These are phyloP conservation scores for Hanseniaspora hatyaiensis DNA, from an alignment of 805 yeast genomes.

Conservation along the genomic window DNA sequence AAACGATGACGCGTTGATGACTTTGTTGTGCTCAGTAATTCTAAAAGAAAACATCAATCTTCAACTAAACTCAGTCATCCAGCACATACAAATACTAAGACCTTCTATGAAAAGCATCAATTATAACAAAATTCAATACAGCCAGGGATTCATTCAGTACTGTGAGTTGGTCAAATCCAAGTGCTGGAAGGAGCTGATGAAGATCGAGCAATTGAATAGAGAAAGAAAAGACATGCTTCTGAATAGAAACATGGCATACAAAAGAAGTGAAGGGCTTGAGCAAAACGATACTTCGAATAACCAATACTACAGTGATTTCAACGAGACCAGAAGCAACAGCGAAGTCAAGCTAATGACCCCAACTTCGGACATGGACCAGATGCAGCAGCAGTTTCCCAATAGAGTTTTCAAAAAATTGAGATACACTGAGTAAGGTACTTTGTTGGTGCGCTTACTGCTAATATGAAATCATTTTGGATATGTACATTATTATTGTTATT, in stretches of 20 bases:
- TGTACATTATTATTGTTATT: no score
- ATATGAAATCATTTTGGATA: no score
- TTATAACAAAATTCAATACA: constrained; percentile 15
- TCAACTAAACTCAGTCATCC: constrained; percentile 24
- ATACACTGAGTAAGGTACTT: not conserved
- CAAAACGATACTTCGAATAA: not conserved
- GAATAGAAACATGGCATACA: constrained; percentile 6
- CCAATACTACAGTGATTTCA: not conserved
- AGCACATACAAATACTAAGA: constrained; percentile 24
- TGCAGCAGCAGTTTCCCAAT: constrained; percentile 2
- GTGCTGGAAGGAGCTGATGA: constrained; percentile 12
- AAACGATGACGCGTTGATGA: constrained; percentile 24
- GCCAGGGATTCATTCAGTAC: constrained; percentile 15
- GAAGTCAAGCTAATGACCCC: constrained; percentile 11
- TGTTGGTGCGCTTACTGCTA: no score
- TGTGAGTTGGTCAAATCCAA: constrained; percentile 14
- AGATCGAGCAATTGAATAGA: constrained; percentile 1
- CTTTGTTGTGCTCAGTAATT: constrained; percentile 24
- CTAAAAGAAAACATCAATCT: constrained; percentile 22
- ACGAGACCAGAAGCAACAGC: not conserved
- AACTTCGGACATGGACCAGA: not conserved
- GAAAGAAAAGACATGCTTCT: constrained; percentile 4
- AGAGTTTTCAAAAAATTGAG: constrained; percentile 10
- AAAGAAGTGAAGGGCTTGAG: not conserved
- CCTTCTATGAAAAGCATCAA: constrained; percentile 21